Base-by-base conservation (phyloP, 2,329 filamentous ascomycete species). In the Penicillium fuscoglaucum region DNA sequence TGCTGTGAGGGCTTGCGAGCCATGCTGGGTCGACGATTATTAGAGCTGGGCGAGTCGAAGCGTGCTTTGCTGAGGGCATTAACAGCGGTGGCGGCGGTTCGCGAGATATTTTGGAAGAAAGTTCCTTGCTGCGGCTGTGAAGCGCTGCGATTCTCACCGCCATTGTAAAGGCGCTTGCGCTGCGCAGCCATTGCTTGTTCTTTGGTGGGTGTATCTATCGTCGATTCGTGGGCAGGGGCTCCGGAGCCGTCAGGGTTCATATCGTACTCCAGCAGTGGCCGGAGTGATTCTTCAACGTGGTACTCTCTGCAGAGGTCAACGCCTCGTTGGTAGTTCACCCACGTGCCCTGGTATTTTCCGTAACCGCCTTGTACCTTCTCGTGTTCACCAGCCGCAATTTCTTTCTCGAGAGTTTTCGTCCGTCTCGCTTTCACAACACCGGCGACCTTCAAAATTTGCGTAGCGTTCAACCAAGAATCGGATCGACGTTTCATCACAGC, bases 291-390 rank as follows among this genome's bases (percentile, higher is more conserved):
- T 62, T 81, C 78, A 40, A 82, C 80, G 57, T 84, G 84, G 68
- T 88, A 88, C 70, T 87, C 84, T 43, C 90, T 87, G 75, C 95
- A 98, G 68, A 99, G 93, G 71, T 97, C 91, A 46, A 96, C 84
- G 1, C 93, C 95, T 61, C 93, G 87, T 50, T 93, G 90, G 71
- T 96, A 98, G 70, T 90, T 91, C 71, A 99, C 96, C 95, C 95
- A 99, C 2, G 95, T 99, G 55, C 95, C 95, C 79, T 99, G 95
- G 71, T 99, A 99, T 80, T 98, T 98, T 64, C 95, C 95, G 71
- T 99, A 99, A 6, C 95, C 95, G 35, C 95, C 95, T 74, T 99
- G 95, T 3, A 99, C 93, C 77, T 99, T 99, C 75, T 99, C 95
- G 75, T 99, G 93, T 72, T 96, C 91, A 70, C 95, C 95, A 0